Evolutionary conservation across 192 early-diverging fungal species (phyloP), one percentile per base, ranked within the genome.

Genomic region (Coemansia furcata): DNA sequence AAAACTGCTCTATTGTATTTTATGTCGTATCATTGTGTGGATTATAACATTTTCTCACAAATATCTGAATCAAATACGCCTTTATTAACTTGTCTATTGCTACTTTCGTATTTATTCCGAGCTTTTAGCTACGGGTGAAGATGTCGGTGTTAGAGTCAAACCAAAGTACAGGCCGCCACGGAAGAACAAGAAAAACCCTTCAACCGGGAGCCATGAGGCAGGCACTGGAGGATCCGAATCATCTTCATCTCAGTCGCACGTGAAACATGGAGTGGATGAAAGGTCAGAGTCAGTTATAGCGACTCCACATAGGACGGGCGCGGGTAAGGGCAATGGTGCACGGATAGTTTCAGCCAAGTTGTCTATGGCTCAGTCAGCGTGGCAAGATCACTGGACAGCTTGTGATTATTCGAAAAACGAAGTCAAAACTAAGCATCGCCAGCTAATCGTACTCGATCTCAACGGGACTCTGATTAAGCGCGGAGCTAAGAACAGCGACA

Each of bases 381-480:
- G 78, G 78, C 44, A 57, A 0, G 78, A 81, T 38, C 33, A 37
- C 15, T 65, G 66, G 74, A 29, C 12, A 17, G 33, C 54, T 15
- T 40, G 30, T 26, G 55, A 73, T 54, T 77, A 62, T 55, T 44
- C 62, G 26, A 52, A 36, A 10, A 82, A 82, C 55, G 79, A 82
- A 47, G 39, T 50, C 32, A 42, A 40, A 3, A 68, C 71, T 3
- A 37, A 44, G 33, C 71, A 76, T 61, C 76, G 80, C 52, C 61
- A 84, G 61, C 73, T 92, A 3, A 67, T 92, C 35, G 84, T 92
- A 21, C 81, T 92, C 2, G 90, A 92, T 64, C 78, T 92, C 17
- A 92, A 92, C 58, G 90, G 90, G 1, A 88, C 90, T 1, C 63
- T 92, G 30, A 69, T 92, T 12, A 78, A 75, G 44, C 83, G 89